These are phyloP conservation scores for Zangia roseola DNA, from an alignment of 768 basidiomycete species.

Conservation along the genomic window DNA sequence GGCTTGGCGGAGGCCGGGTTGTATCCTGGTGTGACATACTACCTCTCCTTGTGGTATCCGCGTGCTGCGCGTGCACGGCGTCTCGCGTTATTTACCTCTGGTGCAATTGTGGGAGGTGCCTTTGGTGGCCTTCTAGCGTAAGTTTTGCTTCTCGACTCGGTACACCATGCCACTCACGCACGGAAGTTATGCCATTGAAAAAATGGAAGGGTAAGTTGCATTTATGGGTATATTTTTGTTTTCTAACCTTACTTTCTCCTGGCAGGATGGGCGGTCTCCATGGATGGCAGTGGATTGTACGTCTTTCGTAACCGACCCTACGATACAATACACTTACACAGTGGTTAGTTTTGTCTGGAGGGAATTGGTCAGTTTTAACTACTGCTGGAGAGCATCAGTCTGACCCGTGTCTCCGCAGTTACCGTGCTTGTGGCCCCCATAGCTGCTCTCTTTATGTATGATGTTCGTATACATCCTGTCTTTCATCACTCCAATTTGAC, in stretches of 20 bases:
- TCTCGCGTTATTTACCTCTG: slow-evolving; percentile 57
- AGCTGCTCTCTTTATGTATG: slow-evolving; percentile 48
- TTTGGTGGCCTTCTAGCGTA: slow-evolving; percentile 50
- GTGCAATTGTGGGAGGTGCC: slow-evolving; percentile 51
- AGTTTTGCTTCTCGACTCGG: slow-evolving; percentile 12
- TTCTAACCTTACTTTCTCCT: background rate
- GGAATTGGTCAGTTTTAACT: slow-evolving; percentile 16
- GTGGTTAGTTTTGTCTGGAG: slow-evolving; percentile 31
- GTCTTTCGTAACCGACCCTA: background rate
- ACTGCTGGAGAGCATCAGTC: background rate
- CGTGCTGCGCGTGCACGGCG: slow-evolving; percentile 53
- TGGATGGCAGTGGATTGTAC: slow-evolving; percentile 41
- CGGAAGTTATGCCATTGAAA: slow-evolving; percentile 34
- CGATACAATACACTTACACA: slow-evolving; percentile 1
- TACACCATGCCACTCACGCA: background rate
- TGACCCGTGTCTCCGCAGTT: slow-evolving; percentile 1
- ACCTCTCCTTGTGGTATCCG: slow-evolving; percentile 58
- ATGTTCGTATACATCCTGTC: slow-evolving; percentile 34
- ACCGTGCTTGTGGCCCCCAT: slow-evolving; percentile 16
- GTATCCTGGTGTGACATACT: slow-evolving; percentile 39
- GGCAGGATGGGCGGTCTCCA: slow-evolving; percentile 30
- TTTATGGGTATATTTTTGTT: slow-evolving; percentile 3
- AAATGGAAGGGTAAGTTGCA: slow-evolving; percentile 33
- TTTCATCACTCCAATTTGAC: background rate
- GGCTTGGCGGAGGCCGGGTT: slow-evolving; percentile 48